Evolutionary conservation across 768 basidiomycete species (phyloP), one percentile per base, ranked within the genome.

Genomic region (Phaeotremella skinneri): DNA sequence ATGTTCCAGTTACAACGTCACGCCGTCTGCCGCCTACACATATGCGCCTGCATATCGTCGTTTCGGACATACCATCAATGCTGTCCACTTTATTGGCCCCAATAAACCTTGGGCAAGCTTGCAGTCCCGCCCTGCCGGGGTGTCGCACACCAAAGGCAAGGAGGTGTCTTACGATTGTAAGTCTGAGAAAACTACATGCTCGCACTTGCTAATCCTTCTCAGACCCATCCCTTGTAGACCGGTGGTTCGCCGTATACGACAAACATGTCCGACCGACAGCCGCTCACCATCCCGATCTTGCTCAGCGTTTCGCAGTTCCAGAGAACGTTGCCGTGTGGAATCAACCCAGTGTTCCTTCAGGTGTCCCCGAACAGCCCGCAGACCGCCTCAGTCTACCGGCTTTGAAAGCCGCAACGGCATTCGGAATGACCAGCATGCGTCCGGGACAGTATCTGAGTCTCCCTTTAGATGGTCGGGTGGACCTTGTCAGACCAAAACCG

Each of bases 21-120:
- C 96, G 2, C 96, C 96, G 17, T 91, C 91, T 14, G 91, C 94
- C 58, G 91, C 87, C 54, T 98, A 98, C 80, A 92, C 90, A 88
- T 99, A 98, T 79, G 91, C 92, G 4, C 96, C 96, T 57, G 96
- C 96, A 13, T 97, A 96, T 76, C 86, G 88, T 75, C 88, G 93
- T 39, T 97, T 88, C 55, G 73, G 73, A 11, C 60, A 67, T 54
- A 72, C 68, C 23, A 72, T 74, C 57, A 72, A 67, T 45, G 61
- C 58, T 34, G 70, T 70, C 11, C 70, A 74, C 50, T 72, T 74
- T 71, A 97, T 98, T 66, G 94, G 94, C 16, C 83, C 85, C n/a
- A 84, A 90, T 77, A 99, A 99, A 79, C 94, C 96, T 14, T 99
- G 96, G 94, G 81, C 85, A 50, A 83, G 85, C 17, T 81, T 91